Conservation (phyloP, 2,329 filamentous ascomycete species). For the Monosporascus sp. region DNA sequence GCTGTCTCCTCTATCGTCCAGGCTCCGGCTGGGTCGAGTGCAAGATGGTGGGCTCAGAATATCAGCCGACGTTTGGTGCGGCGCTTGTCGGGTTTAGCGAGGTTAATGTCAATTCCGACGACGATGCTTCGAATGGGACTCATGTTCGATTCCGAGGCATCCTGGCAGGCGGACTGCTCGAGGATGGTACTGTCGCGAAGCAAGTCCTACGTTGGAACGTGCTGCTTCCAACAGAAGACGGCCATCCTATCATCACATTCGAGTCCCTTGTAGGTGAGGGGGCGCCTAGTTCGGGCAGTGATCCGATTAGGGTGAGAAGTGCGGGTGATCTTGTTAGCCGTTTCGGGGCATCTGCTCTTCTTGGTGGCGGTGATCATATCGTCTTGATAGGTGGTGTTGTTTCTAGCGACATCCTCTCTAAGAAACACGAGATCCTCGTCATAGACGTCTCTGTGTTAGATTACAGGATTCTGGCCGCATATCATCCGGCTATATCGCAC, state of each 20-base stretch:
- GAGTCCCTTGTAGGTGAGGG: slow-evolving; percentile 6
- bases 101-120: slow-evolving; percentile 15
- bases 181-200: slow-evolving; percentile 55
- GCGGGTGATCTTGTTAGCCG: slow-evolving; percentile 21
- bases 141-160: slow-evolving; percentile 48
- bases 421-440: slow-evolving; percentile 45
- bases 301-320: slow-evolving; percentile 6
- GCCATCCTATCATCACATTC: slow-evolving; percentile 26
- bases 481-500: not conserved
- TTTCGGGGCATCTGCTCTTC: slow-evolving; percentile 37
- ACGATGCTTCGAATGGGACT: slow-evolving; percentile 11
- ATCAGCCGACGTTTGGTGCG: slow-evolving; percentile 38
- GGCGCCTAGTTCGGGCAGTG: slow-evolving; percentile 5
- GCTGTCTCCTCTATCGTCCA: slow-evolving; percentile 48
- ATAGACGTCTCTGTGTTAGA: slow-evolving; percentile 30
- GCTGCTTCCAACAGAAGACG: slow-evolving; percentile 8
- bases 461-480: slow-evolving; percentile 20
- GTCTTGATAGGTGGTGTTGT: slow-evolving; percentile 40
- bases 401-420: slow-evolving; percentile 34
- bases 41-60: slow-evolving; percentile 25
- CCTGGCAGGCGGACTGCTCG: slow-evolving; percentile 65
- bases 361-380: slow-evolving; percentile 18
- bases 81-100: slow-evolving; percentile 27
- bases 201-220: slow-evolving; percentile 63
- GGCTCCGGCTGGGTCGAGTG: slow-evolving; percentile 43